phyloP scores from a whole-genome alignment of 2,329 filamentous ascomycete genomes.

The Graphilbum sp. region DNA sequence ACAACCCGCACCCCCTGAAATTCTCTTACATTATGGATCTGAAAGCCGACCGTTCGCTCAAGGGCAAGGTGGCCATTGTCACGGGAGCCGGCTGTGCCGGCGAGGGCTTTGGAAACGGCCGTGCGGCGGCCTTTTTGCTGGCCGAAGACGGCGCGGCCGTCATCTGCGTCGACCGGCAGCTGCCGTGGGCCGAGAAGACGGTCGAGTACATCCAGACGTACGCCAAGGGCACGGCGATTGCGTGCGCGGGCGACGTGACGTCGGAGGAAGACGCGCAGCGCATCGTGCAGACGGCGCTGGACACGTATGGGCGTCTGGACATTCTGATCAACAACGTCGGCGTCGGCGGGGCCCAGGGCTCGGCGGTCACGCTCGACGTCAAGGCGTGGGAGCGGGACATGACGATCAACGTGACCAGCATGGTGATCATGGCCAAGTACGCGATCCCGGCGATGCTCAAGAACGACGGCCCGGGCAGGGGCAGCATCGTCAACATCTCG shows the following conservation, averaged over 20 bases:
- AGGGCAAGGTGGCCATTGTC: constrained; percentile 10
- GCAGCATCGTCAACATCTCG: constrained; percentile 42
- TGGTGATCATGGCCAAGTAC: constrained; percentile 48
- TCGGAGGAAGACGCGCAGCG: constrained; percentile 31
- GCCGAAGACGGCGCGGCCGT: constrained; percentile 11
- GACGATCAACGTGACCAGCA: constrained; percentile 45
- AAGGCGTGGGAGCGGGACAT: constrained; percentile 37
- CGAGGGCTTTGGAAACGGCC: constrained; percentile 10
- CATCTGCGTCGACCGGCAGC: constrained; percentile 9
- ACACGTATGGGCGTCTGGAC: constrained; percentile 37
- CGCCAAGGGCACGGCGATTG: constrained; percentile 14
- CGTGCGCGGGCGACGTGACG: constrained; percentile 38
- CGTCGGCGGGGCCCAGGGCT: constrained; percentile 38
- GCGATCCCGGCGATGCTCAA: constrained; percentile 41
- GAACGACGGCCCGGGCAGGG: constrained; percentile 25
- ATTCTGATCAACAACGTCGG: constrained; percentile 52
- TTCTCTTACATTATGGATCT: neutral
- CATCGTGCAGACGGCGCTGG: constrained; percentile 23
- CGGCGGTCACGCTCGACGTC: constrained; percentile 43
- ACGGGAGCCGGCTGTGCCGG: constrained; percentile 10
- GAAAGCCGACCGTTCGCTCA: neutral
- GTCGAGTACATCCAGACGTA: constrained; percentile 5
- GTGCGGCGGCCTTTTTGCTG: constrained; percentile 11
- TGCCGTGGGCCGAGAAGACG: constrained; percentile 7
- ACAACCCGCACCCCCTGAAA: too few species aligned